Evolutionary conservation across 345 rosid species (phyloP).

Genomic region (Brassica rapa): DNA sequence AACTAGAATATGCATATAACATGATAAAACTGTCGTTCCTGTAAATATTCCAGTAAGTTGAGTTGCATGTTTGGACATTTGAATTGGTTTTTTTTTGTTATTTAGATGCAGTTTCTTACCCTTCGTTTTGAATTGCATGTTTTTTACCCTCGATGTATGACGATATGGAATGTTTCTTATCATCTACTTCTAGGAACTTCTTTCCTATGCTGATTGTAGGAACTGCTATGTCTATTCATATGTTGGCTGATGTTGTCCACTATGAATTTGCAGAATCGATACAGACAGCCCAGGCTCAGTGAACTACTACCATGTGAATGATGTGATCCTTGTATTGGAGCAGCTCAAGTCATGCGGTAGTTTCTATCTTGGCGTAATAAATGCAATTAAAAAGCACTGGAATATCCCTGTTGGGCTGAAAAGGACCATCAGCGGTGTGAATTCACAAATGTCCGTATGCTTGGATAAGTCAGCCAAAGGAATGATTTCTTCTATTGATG

Average conservation of each 20-base stretch:
- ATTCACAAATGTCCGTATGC: slow-evolving; percentile 40
- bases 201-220: slow-evolving; percentile 19
- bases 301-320: slow-evolving; percentile 66
- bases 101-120: slow-evolving; percentile 3
- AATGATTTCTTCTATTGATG: slow-evolving; percentile 41
- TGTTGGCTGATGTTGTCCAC: slow-evolving; percentile 31
- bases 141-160: slow-evolving; percentile 1
- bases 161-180: slow-evolving; percentile 16
- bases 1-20: slow-evolving; percentile 15
- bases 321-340: slow-evolving; percentile 59
- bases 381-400: slow-evolving; percentile 67
- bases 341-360: slow-evolving; percentile 61
- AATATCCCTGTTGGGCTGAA: slow-evolving; percentile 46
- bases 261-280: slow-evolving; percentile 70
- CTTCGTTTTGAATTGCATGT: background rate
- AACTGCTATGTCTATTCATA: slow-evolving; percentile 19
- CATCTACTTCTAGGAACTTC: slow-evolving; percentile 5
- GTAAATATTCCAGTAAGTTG: background rate
- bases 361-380: slow-evolving; percentile 53
- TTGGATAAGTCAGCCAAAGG: slow-evolving; percentile 39
- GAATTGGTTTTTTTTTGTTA: background rate
- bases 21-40: background rate
- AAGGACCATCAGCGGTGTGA: slow-evolving; percentile 45
- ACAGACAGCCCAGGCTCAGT: slow-evolving; percentile 51
- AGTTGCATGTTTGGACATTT: slow-evolving; percentile 13